Evolutionary conservation across 1,139 yeast species (phyloP).

Genomic region (Geotrichum aggregatum): DNA sequence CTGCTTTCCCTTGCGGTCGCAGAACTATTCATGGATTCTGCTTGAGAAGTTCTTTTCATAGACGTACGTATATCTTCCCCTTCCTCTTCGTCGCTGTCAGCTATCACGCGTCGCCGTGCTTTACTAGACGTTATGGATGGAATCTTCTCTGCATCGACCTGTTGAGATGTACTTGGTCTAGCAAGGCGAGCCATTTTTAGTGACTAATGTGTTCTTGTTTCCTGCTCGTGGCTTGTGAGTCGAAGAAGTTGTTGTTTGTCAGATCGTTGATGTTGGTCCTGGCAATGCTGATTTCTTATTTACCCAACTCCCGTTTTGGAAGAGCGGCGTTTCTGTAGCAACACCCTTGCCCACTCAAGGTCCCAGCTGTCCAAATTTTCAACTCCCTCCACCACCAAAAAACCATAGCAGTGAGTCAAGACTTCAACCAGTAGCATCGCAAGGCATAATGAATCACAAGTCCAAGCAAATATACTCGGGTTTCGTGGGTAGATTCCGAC

Average conservation of each 20-base stretch:
- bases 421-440: neutral
- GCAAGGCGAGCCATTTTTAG: slow-evolving; percentile 7
- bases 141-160: neutral
- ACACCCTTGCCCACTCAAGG: slow-evolving; percentile 1
- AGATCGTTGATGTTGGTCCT: neutral
- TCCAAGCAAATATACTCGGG: slow-evolving; percentile 18
- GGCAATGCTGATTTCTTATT: neutral
- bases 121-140: neutral
- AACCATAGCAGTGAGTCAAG: neutral
- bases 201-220: no score
- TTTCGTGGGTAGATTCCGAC: slow-evolving; percentile 30
- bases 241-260: neutral
- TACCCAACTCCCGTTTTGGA: slow-evolving; percentile 1
- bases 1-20: no score
- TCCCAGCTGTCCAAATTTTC: neutral
- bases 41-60: no score
- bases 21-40: no score
- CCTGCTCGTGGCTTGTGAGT: no score
- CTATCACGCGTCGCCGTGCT: neutral
- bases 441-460: slow-evolving; percentile 14
- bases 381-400: slow-evolving; percentile 3
- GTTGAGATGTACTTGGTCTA: slow-evolving; percentile 8
- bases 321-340: neutral
- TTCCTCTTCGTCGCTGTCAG: slow-evolving; percentile 6
- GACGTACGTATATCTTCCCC: no score